Percentiles rank a stretch among this genome's conserved stretches.
phyloP scores from a whole-genome alignment of 352 stramenopile species.

The Elongisporangium anandrum region DNA sequence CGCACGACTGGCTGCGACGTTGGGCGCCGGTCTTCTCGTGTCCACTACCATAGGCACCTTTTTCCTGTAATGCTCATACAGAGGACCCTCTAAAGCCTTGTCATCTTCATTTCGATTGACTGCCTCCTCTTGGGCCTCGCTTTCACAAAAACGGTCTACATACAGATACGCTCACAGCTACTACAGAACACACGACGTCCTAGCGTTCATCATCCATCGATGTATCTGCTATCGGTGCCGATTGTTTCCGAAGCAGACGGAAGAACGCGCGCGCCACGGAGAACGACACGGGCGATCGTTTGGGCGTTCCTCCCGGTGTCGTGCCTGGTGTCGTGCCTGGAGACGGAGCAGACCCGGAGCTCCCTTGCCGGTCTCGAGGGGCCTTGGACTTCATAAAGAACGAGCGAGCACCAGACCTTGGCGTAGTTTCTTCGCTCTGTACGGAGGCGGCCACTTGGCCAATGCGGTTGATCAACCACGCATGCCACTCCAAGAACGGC shows the following conservation, averaged over 20 bases:
- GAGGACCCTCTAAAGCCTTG: neutral
- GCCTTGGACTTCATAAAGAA: neutral
- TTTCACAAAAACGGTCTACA: conserved; percentile 3
- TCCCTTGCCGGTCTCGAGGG: conserved; percentile 9
- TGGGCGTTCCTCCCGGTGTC: neutral
- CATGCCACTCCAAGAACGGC: conserved; percentile 76
- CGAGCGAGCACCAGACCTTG: conserved; percentile 10
- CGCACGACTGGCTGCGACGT: conserved; percentile 30
- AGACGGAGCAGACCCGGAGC: conserved; percentile 16
- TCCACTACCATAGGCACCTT: conserved; percentile 54
- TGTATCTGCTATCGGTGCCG: conserved; percentile 2
- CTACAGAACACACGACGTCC: conserved; percentile 3
- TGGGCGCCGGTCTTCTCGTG: conserved; percentile 42
- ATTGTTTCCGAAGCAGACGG: conserved; percentile 44
- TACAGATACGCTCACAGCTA: conserved; percentile 2
- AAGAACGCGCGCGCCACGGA: conserved; percentile 70
- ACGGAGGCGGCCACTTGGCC: conserved; percentile 47
- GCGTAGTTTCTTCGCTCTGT: conserved; percentile 23
- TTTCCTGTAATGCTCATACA: conserved; percentile 12
- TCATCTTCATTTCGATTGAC: neutral
- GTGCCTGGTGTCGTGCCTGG: neutral
- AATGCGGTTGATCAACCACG: conserved; percentile 84
- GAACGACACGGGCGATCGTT: conserved; percentile 37
- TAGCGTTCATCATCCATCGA: neutral
- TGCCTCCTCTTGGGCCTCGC: neutral